Base-by-base conservation (phyloP, 2,329 filamentous ascomycete species). In the Zymoseptoria ardabiliae region DNA sequence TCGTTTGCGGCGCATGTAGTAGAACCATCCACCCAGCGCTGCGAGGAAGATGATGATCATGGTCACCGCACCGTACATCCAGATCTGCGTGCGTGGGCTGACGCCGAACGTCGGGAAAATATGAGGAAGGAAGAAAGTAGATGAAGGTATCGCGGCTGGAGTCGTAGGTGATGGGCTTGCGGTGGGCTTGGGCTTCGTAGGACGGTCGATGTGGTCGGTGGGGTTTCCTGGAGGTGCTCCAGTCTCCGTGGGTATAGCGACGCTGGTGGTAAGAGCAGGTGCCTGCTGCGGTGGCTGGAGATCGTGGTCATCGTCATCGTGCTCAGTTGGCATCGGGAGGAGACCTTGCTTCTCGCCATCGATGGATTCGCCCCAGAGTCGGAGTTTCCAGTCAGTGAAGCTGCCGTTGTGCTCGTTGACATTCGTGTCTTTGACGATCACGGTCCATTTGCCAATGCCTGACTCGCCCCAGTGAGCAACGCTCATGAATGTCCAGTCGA, bases 401-500 rank as follows among this genome's bases (percentile, higher is more conserved):
- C 79, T 86, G 65, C 94, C 94, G 5, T 79, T 85, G 73, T 88
- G 79, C 4, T 88, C 82, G 71, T 99, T 97, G 61, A 87, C 82
- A 19, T 84, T 79, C 20, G 88, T 88, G 72, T 99, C 94, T 69
- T 91, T 94, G 69, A 97, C 85, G 55, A 97, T 79, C 48, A 99
- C 82, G 0, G 89, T 96, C 94, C 94, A 99, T 21, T 84, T 92
- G 56, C 94, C 94, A 59, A 92, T 75, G 60, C 91, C 92, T 50
- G 82, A 82, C 75, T 99, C 94, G 54, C 94, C 94, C 91, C 92
- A 99, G 73, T 99, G 94, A 64, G 87, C 92, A 45, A 99, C 94
- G 62, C 88, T 95, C 94, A 99, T 99, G 70, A 99, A 99, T 0
- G 93, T 97, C 94, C 94, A 99, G 76, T 97, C 91, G 45, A 86